Base-by-base conservation (phyloP, 2,329 filamentous ascomycete species). In the Fusarium beomiforme region DNA sequence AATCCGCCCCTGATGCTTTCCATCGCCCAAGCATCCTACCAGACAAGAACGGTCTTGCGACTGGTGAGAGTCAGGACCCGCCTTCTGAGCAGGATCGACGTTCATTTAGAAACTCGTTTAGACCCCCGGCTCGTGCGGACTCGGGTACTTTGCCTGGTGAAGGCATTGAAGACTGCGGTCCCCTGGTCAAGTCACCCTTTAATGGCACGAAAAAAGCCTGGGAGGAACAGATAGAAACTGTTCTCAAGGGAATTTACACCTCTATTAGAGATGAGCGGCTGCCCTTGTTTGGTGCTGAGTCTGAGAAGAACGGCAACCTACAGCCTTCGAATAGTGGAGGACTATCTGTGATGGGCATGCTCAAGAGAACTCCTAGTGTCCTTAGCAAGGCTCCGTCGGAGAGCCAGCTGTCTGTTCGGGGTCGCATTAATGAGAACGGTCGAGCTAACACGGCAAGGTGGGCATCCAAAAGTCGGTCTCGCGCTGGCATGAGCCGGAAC, bases 351-450 rank as follows among this genome's bases (percentile, higher is more conserved):
- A 91, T 92, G 77, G 87, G 88, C 62, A 90, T 93, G 83, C 86
- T 98, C 46, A 94, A 94, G 78, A 91, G 96, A 47, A 94, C 90
- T 43, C 95, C 95, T 2, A 98, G 95, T 77, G 93, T 96, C 9
- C 86, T 98, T 65, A 98, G 95, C 85, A 98, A 97, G 81, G 90
- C 94, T 33, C 94, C 94, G 2, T 98, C 96, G 0, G 96, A 98
- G 74, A 90, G 89, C 58, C 88, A 89, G 64, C 86, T 88, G 60
- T 92, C 91, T 63, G 81, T 86, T 21, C 90, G 94, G 56, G 93
- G 93, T n/a, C 88, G 93, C 47, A 87, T 90, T 16, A 83, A 88
- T 29, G 92, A 97, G 73, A 77, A 81, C 63, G 73, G 81, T 61
- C 84, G 87, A 64, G 79, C 80, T 13, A 83, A 78, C 67, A 88